Percentiles rank a stretch among this genome's conserved stretches.
These are phyloP conservation scores for Arthrobotrys musiformis DNA, from an alignment of 2,329 filamentous ascomycete species.

Conservation along the genomic window DNA sequence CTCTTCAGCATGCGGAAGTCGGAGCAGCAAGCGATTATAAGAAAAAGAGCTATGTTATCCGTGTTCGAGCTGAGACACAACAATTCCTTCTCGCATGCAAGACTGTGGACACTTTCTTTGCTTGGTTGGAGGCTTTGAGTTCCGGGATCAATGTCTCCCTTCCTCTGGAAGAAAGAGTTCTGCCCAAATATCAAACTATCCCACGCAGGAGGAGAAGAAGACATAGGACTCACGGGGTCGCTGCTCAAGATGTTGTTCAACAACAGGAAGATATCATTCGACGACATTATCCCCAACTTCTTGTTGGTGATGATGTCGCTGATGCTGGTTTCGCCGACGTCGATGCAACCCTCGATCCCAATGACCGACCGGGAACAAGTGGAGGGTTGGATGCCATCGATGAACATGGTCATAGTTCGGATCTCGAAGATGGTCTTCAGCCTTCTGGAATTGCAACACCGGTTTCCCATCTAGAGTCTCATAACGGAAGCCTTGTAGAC, in stretches of 20 bases:
- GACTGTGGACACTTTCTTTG: constrained; percentile 73
- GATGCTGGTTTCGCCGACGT: constrained; percentile 9
- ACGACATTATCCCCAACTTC: constrained; percentile 53
- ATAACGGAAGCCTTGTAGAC: constrained; percentile 36
- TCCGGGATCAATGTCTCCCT: constrained; percentile 78
- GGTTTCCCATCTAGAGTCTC: constrained; percentile 21
- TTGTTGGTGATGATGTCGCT: constrained; percentile 29
- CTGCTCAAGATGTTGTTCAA: constrained; percentile 31
- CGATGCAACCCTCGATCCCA: constrained; percentile 36
- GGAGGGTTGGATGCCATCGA: constrained; percentile 53
- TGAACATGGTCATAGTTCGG: constrained; percentile 49
- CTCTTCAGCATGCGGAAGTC: constrained; percentile 78
- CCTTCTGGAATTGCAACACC: constrained; percentile 35
- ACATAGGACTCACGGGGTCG: constrained; percentile 40
- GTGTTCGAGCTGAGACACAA: constrained; percentile 77
- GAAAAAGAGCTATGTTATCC: constrained; percentile 76
- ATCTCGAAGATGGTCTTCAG: constrained; percentile 46
- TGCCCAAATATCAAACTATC: constrained; percentile 72
- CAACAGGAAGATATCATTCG: constrained; percentile 57
- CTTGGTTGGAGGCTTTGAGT: constrained; percentile 75
- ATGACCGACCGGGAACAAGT: constrained; percentile 38
- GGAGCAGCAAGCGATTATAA: constrained; percentile 78
- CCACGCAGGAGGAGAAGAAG: constrained; percentile 63
- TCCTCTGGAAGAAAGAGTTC: constrained; percentile 76
- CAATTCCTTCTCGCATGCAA: constrained; percentile 77